Evolutionary conservation across 179 eudicot genomes (phyloP).

Genomic region (Carnegiea gigantea): DNA sequence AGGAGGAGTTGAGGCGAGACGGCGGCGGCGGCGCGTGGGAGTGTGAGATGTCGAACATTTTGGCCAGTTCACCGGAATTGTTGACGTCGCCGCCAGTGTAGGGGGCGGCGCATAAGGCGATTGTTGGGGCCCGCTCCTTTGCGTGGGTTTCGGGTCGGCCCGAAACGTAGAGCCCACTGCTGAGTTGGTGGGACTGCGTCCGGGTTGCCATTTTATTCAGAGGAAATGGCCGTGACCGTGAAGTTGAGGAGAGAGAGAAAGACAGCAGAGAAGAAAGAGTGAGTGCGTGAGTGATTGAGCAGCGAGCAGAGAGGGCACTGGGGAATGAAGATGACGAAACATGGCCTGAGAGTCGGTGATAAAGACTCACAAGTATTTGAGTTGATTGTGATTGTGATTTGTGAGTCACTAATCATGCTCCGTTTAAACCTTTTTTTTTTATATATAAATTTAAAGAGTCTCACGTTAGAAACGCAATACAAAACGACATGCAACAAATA

Average conservation of each 20-base stretch:
- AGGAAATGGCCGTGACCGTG: background rate
- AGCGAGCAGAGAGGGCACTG: too few relatives aligned
- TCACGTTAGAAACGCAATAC: too few relatives aligned
- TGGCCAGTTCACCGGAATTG: conserved; percentile 77
- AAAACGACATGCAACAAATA: too few relatives aligned
- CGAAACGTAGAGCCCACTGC: conserved; percentile 71
- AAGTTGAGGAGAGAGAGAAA: background rate
- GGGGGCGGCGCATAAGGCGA: conserved; percentile 50
- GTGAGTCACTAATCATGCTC: too few relatives aligned
- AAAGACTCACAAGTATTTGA: background rate
- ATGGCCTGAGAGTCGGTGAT: background rate
- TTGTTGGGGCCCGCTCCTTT: conserved; percentile 46
- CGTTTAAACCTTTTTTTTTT: too few relatives aligned
- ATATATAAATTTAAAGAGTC: too few relatives aligned
- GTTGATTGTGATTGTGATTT: too few relatives aligned
- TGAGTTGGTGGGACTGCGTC: conserved; percentile 73
- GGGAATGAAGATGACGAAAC: background rate
- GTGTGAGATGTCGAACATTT: conserved; percentile 58
- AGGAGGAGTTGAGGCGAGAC: conserved; percentile 37
- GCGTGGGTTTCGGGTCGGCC: conserved; percentile 53
- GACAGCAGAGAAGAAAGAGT: background rate
- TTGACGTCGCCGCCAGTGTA: conserved; percentile 87
- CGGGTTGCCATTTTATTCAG: conserved; percentile 37
- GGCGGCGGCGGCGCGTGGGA: conserved; percentile 18
- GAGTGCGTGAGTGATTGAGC: background rate